These are phyloP conservation scores for Lasiosphaeria miniovina DNA, from an alignment of 495 filamentous ascomycete genomes.

Conservation along the genomic window DNA sequence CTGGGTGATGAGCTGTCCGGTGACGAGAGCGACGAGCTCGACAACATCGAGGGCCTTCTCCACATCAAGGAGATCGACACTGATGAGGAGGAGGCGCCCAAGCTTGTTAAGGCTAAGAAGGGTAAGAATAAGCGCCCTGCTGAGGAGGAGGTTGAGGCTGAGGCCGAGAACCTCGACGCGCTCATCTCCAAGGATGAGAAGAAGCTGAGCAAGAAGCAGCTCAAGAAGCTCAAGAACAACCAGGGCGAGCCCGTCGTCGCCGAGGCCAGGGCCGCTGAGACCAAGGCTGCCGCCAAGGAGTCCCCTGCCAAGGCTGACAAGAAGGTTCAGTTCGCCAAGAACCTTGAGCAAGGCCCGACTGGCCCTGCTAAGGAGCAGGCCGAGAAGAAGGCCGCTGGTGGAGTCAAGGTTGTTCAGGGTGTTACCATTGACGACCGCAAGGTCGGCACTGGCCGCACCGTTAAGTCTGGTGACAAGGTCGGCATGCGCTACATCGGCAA, in stretches of 20 bases:
- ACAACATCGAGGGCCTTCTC: conserved; percentile 74
- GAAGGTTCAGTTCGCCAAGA: conserved; percentile 98
- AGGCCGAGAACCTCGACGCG: conserved; percentile 65
- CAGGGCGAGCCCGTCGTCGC: conserved; percentile 73
- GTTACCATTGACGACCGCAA: conserved; percentile 96
- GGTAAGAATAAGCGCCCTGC: conserved; percentile 77
- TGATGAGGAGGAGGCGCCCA: conserved; percentile 78
- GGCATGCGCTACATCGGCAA: conserved; percentile 98
- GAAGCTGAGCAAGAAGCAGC: conserved; percentile 91
- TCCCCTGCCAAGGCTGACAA: conserved; percentile 65
- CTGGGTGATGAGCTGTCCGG: conserved; percentile 57
- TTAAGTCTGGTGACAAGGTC: conserved; percentile 82
- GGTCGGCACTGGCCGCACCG: conserved; percentile 72
- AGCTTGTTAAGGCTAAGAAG: conserved; percentile 68
- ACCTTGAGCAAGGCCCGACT: conserved; percentile 93
- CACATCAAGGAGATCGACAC: conserved; percentile 81
- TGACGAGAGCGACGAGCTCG: conserved; percentile 78
- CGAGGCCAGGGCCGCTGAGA: conserved; percentile 45
- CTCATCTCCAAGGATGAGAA: conserved; percentile 66
- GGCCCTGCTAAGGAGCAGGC: conserved; percentile 50
- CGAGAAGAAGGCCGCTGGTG: conserved; percentile 45
- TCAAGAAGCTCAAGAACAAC: conserved; percentile 99
- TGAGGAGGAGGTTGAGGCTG: conserved; percentile 62
- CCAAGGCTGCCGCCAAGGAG: conserved; percentile 38
- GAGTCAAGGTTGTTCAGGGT: conserved; percentile 75